Evolutionary conservation across 2,329 filamentous ascomycete species (phyloP), one percentile per base, ranked within the genome.

Genomic region (Trichoderma arundinaceum): DNA sequence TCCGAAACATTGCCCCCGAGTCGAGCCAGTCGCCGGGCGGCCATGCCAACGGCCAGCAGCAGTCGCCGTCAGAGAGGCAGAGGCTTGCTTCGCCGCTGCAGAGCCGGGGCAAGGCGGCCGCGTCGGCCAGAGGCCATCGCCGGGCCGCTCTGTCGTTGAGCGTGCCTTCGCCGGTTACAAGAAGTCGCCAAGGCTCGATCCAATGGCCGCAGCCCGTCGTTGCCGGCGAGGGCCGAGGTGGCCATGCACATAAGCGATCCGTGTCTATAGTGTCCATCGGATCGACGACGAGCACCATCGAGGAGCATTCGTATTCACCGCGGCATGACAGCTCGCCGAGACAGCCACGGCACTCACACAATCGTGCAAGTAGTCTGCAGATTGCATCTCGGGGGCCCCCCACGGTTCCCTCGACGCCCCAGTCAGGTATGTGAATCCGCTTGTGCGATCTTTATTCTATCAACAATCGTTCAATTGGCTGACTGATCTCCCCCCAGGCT

Each of bases 231-330:
- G 69, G 74, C 64, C 71, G 73, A 19, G 69, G 75, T 22, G 81
- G 83, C n/a, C 86, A 90, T 72, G 80, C 83, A 61, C 91, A 94
- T 72, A 88, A 90, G 75, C 84, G 91, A 71, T 94, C 92, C 3
- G 84, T 95, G 35, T 95, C 92, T 17, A 94, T 95, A 69, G 87
- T 94, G 52, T 94, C 92, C 9, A 86, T 94, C 71, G 90, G 89
- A 10, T 86, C 86, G 19, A 78, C 79, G 43, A 80, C 79, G 32
- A 63, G 60, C 35, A 77, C 79, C 19, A 77, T 82, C 46, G 84
- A 85, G 22, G 84, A 84, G 49, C 78, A 81, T 49, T 70, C 72
- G 46, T 77, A 81, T 48, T 70, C 72, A 19, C 77, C 79, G 56
- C 76, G 76, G 64, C 81, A 80, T 68, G 81, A 84, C 33, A 71